A percentile compares a stretch with the other conserved stretches of the same genome.
phyloP scores from a whole-genome alignment of 768 basidiomycete genomes.

The Trametes elegans region DNA sequence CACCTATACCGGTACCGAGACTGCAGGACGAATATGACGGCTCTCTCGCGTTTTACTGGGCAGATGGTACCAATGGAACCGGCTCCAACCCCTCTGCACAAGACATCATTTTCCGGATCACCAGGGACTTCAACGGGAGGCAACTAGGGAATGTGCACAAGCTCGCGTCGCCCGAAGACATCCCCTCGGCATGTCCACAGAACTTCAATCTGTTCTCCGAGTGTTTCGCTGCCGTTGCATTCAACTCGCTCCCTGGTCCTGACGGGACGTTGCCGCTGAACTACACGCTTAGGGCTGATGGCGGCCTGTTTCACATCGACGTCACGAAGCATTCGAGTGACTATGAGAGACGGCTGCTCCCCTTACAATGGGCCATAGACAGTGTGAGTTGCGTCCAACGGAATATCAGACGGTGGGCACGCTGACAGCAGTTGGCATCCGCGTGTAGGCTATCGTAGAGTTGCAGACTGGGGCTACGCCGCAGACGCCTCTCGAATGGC shows the following conservation, averaged over 20 bases:
- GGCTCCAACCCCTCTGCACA: slow-evolving; percentile 49
- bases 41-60: slow-evolving; percentile 59
- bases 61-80: slow-evolving; percentile 58
- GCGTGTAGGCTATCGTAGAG: slow-evolving; percentile 65
- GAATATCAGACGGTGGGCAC: neutral
- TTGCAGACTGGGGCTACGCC: slow-evolving; percentile 56
- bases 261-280: slow-evolving; percentile 37
- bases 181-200: slow-evolving; percentile 60
- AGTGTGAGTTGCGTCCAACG: slow-evolving; percentile 40
- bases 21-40: slow-evolving; percentile 52
- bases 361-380: slow-evolving; percentile 78
- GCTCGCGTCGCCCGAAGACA: slow-evolving; percentile 42
- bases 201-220: slow-evolving; percentile 71
- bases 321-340: slow-evolving; percentile 65
- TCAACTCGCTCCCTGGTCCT: slow-evolving; percentile 52
- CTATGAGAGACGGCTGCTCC: slow-evolving; percentile 64
- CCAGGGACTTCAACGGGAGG: slow-evolving; percentile 43
- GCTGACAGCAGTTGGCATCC: neutral
- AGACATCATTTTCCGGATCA: slow-evolving; percentile 61
- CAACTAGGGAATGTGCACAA: slow-evolving; percentile 52
- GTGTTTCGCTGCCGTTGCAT: slow-evolving; percentile 68
- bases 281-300: slow-evolving; percentile 71
- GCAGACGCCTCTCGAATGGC: slow-evolving; percentile 68
- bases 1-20: slow-evolving; percentile 46
- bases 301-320: slow-evolving; percentile 61